Evolutionary conservation across 345 rosid species (phyloP), one percentile per base, ranked within the genome.

Genomic region (Raphanus sativus): DNA sequence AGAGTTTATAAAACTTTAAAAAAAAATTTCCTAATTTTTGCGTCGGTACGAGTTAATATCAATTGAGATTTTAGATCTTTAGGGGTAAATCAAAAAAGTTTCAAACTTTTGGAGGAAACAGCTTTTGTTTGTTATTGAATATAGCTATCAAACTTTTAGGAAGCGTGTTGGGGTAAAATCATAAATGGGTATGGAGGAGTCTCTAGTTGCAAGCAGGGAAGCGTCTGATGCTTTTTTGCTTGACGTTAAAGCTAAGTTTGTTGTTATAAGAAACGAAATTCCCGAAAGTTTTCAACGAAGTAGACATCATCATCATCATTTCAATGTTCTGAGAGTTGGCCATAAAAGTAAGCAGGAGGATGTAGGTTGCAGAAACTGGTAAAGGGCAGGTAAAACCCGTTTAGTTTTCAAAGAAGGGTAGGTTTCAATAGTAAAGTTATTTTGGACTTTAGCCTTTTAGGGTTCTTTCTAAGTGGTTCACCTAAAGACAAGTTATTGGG

Each of bases 391-490:
- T 73, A 61, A 48, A 45, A 8, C 1, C 45, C 67, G 21, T 15
- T 32, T 15, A n/a, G 2, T n/a, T 10, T 71, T 77, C 72, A 71
- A 70, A 71, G 68, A 45, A 62, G 42, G 42, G 21, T 60, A 78
- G 58, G 73, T 34, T 59, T 24, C 60, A 59, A 15, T 4, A 26
- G 63, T 24, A 26, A 33, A 65, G 40, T 24, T 7, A 58, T 32
- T 56, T 42, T 54, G 29, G 12, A 6, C 6, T n/a, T 40, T 48
- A 58, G 63, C 4, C 16, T 12, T 26, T 59, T 59, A 65, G 12
- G 24, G 58, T 48, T 66, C 73, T 40, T 69, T 36, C 67, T 45
- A 71, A 78, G 81, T 78, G 42, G 81, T 60, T 78, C 77, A 78
- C 81, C 77, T 66, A 78, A 67, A 34, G 0, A 60, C 32, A 8